Percentiles rank a stretch among this genome's conserved stretches.
Evolutionary conservation across 2,329 filamentous ascomycete species (phyloP).

Genomic region (Stylonectria norvegica): DNA sequence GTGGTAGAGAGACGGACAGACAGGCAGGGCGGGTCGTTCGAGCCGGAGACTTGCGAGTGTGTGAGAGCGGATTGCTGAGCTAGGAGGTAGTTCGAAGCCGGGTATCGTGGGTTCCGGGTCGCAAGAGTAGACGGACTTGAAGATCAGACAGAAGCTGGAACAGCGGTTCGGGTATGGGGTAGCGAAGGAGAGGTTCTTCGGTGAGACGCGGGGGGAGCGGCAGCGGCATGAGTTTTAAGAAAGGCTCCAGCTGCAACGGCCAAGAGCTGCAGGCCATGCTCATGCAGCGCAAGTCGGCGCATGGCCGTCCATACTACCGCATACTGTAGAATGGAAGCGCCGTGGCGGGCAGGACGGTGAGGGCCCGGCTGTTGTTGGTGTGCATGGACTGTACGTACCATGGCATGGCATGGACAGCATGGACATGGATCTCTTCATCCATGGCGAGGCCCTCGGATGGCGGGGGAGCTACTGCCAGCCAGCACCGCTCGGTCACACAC

Average conservation of each 20-base stretch:
- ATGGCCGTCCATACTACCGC: neutral
- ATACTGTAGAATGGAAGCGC: neutral
- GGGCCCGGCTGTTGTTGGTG: no score
- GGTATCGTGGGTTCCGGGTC: neutral
- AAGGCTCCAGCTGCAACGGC: no score
- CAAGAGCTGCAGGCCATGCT: neutral
- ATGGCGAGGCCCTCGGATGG: constrained; percentile 1
- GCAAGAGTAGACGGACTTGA: constrained; percentile 14
- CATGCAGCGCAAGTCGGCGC: neutral
- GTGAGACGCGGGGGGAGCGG: neutral
- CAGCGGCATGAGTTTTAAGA: constrained; percentile 28
- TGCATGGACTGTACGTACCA: neutral
- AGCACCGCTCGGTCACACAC: constrained; percentile 15
- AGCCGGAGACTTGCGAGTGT: no score
- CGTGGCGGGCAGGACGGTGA: neutral
- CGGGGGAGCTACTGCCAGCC: constrained; percentile 9
- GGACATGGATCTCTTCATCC: no score
- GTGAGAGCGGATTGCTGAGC: neutral
- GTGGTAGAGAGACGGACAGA: constrained; percentile 3
- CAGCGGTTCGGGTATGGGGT: constrained; percentile 17
- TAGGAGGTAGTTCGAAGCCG: neutral
- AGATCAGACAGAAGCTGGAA: constrained; percentile 20
- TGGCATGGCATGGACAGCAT: neutral
- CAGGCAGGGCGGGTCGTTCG: constrained; percentile 2
- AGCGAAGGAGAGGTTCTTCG: constrained; percentile 2